These are phyloP conservation scores for Plenodomus biglobosus DNA, from an alignment of 2,329 filamentous ascomycete genomes.

Conservation along the genomic window DNA sequence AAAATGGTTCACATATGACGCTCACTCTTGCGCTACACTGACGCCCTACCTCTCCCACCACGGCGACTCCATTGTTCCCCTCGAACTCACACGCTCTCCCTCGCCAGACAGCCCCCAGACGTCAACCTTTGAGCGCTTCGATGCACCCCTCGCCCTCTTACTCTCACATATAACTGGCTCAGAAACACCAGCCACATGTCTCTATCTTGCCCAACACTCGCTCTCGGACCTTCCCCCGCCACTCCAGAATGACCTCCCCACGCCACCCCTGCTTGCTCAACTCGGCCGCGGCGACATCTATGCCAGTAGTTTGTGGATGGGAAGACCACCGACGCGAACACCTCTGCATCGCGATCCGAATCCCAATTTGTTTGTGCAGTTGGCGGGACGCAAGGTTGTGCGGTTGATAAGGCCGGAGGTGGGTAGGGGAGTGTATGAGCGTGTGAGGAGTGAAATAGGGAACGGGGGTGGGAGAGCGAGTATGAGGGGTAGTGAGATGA, in stretches of 20 bases:
- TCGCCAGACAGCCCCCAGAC: constrained; percentile 17
- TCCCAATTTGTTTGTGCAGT: constrained; percentile 86
- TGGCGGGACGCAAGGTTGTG: constrained; percentile 71
- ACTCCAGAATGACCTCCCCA: constrained; percentile 67
- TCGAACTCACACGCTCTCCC: constrained; percentile 57
- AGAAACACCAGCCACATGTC: constrained; percentile 39
- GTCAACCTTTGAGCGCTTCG: constrained; percentile 58
- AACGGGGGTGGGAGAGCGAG: constrained; percentile 46
- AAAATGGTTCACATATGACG: constrained; percentile 33
- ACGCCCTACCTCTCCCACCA: constrained; percentile 42
- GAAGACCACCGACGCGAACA: constrained; percentile 81
- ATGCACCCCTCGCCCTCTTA: constrained; percentile 66
- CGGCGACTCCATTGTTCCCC: constrained; percentile 55
- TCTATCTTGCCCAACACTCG: constrained; percentile 86
- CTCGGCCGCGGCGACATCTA: constrained; percentile 84
- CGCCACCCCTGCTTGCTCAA: constrained; percentile 62
- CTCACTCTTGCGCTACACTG: constrained; percentile 20
- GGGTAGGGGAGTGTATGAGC: constrained; percentile 66
- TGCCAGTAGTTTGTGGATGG: constrained; percentile 83
- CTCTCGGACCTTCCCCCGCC: constrained; percentile 66
- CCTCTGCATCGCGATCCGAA: constrained; percentile 92
- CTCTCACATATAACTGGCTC: constrained; percentile 53
- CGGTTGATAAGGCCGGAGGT: constrained; percentile 67
- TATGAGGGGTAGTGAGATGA: constrained; percentile 85
- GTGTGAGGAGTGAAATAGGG: constrained; percentile 48